phyloP scores from a whole-genome alignment of 768 basidiomycete genomes.

The Lactarius vividus region DNA sequence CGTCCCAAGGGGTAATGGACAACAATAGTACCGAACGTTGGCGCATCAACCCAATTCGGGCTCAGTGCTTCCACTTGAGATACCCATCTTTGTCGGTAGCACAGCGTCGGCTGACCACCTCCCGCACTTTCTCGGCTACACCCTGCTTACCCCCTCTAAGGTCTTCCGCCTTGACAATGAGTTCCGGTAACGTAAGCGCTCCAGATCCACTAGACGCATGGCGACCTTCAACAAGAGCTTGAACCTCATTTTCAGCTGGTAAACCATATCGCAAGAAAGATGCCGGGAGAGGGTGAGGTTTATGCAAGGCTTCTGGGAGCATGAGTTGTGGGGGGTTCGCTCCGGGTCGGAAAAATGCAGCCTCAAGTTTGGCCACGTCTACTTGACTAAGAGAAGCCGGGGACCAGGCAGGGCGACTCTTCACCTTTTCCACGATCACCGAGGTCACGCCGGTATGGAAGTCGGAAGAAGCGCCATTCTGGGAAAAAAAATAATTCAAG shows the following conservation, averaged over 20 bases:
- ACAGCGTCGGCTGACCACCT: constrained; percentile 71
- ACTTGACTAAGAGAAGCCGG: constrained; percentile 65
- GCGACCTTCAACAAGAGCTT: constrained; percentile 60
- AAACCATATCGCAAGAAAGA: constrained; percentile 49
- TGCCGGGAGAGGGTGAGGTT: constrained; percentile 27
- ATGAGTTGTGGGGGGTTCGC: constrained; percentile 32
- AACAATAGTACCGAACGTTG: constrained; percentile 1
- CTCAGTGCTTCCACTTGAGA: constrained; percentile 54
- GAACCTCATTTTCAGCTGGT: constrained; percentile 76
- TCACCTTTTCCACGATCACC: constrained; percentile 53
- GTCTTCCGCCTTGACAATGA: constrained; percentile 54
- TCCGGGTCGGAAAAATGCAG: constrained; percentile 66
- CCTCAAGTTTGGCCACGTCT: constrained; percentile 48
- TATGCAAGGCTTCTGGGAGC: constrained; percentile 29
- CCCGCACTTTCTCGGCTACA: constrained; percentile 71
- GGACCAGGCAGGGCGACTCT: constrained; percentile 63
- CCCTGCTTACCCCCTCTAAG: constrained; percentile 53
- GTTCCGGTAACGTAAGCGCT: constrained; percentile 59
- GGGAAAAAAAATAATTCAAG: constrained; percentile 8
- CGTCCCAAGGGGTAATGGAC: not conserved
- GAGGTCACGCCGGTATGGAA: constrained; percentile 79
- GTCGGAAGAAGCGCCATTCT: constrained; percentile 80
- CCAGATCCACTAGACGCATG: constrained; percentile 60
- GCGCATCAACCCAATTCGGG: not conserved
- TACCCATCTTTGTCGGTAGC: constrained; percentile 52